A percentile compares a stretch with the other conserved stretches of the same genome.
Conservation (phyloP, 345 rosid species). For the Citrus maxima region DNA sequence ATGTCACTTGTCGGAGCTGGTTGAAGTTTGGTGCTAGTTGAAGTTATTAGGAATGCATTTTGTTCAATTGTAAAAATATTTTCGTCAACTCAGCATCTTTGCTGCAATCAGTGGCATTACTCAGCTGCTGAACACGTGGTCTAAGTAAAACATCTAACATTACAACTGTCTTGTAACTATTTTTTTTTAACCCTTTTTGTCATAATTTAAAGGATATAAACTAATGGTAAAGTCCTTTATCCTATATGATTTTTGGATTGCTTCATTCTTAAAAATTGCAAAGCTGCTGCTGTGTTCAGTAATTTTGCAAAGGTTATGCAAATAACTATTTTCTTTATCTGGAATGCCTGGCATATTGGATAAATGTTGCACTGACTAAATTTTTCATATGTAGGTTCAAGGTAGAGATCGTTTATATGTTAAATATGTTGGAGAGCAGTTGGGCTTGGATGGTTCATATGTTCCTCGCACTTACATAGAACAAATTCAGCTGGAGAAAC, state of each 20-base stretch:
- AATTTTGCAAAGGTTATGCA: neutral
- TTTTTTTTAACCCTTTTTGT: neutral
- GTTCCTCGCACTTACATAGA: constrained; percentile 93
- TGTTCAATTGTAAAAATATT: neutral
- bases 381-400: constrained; percentile 65
- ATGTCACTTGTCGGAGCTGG: neutral
- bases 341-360: neutral
- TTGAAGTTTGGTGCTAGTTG: neutral
- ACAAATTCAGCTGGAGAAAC: constrained; percentile 97
- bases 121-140: neutral
- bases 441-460: constrained; percentile 87
- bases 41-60: neutral
- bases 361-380: constrained; percentile 4
- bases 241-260: neutral
- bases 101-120: neutral
- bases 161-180: neutral
- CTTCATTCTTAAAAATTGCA: neutral
- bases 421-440: constrained; percentile 64
- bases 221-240: neutral
- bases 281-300: neutral
- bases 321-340: neutral
- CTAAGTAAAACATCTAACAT: neutral
- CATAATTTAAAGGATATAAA: neutral
- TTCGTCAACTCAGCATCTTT: neutral
- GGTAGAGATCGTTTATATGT: constrained; percentile 84